Conservation (phyloP, 106 monocot species). For the Dioscorea alata region DNA sequence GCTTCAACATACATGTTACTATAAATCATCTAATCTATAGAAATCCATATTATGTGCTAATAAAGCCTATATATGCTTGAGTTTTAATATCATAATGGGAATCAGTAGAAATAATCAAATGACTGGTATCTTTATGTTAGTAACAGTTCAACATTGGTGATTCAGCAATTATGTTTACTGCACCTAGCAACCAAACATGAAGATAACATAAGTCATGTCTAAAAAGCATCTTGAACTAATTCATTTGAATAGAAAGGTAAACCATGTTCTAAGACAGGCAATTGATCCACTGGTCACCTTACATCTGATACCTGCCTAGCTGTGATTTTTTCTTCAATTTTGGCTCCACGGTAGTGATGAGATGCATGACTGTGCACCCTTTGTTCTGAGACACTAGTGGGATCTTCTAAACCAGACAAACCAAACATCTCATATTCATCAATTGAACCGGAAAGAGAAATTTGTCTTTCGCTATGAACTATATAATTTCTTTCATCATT, state of each 20-base stretch:
- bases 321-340: constrained; percentile 27
- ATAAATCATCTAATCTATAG: no score
- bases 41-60: no score
- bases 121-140: no score
- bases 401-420: constrained; percentile 16
- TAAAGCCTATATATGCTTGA: no score
- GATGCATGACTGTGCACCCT: constrained; percentile 18
- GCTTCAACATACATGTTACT: no score
- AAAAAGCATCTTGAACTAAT: background rate
- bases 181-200: no score
- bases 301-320: constrained; percentile 9
- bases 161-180: no score
- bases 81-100: no score
- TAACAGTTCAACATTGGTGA: no score
- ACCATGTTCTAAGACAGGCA: background rate
- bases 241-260: background rate
- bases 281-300: constrained; percentile 1
- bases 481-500: constrained; percentile 38
- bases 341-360: constrained; percentile 61
- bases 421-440: constrained; percentile 54
- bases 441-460: constrained; percentile 25
- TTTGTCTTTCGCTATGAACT: constrained; percentile 33
- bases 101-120: no score
- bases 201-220: background rate
- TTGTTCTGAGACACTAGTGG: background rate